Evolutionary conservation across 441 rosid genomes (phyloP), one percentile per base, ranked within the genome.

Genomic region (Aquilaria agallochum): DNA sequence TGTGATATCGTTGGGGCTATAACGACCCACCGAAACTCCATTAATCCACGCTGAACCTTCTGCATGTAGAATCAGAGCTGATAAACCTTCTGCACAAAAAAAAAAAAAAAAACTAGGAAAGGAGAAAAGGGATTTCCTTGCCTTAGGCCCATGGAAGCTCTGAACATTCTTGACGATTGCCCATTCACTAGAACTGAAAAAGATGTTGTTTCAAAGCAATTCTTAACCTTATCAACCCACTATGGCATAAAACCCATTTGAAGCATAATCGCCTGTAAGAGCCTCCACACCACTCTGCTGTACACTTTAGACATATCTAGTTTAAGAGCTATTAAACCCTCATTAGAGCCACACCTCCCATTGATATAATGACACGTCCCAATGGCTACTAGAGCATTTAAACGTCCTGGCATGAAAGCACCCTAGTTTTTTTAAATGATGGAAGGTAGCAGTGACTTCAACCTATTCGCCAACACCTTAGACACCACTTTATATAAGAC

Each of bases 51-150:
- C 32, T 2, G 1, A 3, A 30, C 9, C 9, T 2, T 50, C 56
- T 4, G 5, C 33, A 32, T 12, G 4, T 0, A 7, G 6, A 12
- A 62, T 11, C 5, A 62, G 31, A 2, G 31, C 8, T 1, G 48
- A 50, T 3, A 62, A 30, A 0, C 47, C 66, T 50, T 62, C 57
- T 0, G 48, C 5, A 15, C 56, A 62, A 1, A 62, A n/a, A n/a
- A 53, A 0, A 14, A 62, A 62, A 20, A 0, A 20, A 20, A 20
- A 20, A 20, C 27, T 2, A 62, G 32, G 31, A 31, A 53, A 0
- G 66, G 66, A 0, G 66, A 62, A 0, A 62, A 7, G 2, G 57
- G 66, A 15, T 62, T 57, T 5, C 66, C 66, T 27, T 62, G 66
- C 13, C 49, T 3, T 1, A 62, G 11, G 0, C 64, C 55, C 15